These are phyloP conservation scores for Trametes maxima DNA, from an alignment of 768 basidiomycete species.

Conservation along the genomic window DNA sequence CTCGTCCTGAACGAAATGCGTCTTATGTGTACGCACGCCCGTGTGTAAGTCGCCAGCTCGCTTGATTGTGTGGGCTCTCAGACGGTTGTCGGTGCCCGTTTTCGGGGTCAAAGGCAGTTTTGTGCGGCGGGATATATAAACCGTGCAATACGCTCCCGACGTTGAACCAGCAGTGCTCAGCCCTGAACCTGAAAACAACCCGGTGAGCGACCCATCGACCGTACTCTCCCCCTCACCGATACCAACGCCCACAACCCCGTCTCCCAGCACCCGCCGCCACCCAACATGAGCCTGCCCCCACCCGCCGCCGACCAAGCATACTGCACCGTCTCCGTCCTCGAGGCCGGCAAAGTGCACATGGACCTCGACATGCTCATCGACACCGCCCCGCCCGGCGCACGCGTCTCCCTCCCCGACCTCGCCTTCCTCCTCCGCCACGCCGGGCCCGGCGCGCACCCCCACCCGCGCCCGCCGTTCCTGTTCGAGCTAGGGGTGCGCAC, in stretches of 20 bases:
- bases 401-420: conserved; percentile 45
- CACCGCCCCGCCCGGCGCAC: conserved; percentile 32
- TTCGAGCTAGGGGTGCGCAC: conserved; percentile 61
- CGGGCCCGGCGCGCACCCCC: no score
- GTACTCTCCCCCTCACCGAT: neutral
- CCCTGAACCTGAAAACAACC: no score
- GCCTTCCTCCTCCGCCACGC: conserved; percentile 58
- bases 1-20: neutral
- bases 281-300: conserved; percentile 38
- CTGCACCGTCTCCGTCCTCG: conserved; percentile 57
- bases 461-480: conserved; percentile 32
- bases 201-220: no score
- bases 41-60: no score
- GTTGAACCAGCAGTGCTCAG: no score
- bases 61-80: no score
- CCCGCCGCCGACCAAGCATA: conserved; percentile 49
- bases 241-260: neutral
- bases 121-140: no score
- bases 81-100: no score
- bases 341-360: conserved; percentile 49
- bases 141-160: no score
- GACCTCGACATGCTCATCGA: conserved; percentile 41
- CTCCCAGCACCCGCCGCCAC: neutral
- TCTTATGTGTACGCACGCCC: no score
- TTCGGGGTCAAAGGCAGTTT: no score